Evolutionary conservation across 2,329 filamentous ascomycete genomes (phyloP), one percentile per base, ranked within the genome.

Genomic region (Fusarium lyarnte): DNA sequence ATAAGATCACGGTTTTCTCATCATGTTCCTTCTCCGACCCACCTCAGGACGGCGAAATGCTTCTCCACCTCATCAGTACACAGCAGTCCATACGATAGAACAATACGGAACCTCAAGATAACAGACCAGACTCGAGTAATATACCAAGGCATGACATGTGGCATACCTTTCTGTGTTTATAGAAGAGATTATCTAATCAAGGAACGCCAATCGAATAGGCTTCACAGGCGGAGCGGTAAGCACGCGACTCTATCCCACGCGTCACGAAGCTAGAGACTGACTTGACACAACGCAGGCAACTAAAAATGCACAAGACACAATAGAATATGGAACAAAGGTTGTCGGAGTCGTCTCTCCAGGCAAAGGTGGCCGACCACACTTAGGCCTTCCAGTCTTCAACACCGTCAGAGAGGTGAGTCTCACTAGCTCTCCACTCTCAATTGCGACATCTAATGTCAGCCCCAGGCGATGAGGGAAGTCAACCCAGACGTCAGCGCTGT

Each of bases 261-360:
- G 42, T 38, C 29, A 16, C 16, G 29, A 19, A 46, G 31, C 35
- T n/a, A 6, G 10, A 41, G 25, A 42, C 61, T 66, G 27, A 66
- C 63, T 19, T 23, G 17, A 8, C 6, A 33, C 17, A 5, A 14
- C 11, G 5, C 25, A 83, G 82, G 82, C 82, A 7, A 83, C 82
- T 0, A 63, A 75, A 9, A 84, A 83, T 62, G 81, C 82, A 0
- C 76, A 75, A 53, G 80, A 83, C 23, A 83, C 82, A 0, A 81
- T 84, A 39, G 78, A 65, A 2, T 84, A 83, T 55, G 82, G 82
- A 11, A 84, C 81, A 3, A 78, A 78, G 0, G 73, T 84, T 11
- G 80, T 83, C 1, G 82, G 82, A 4, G 82, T 82, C 16, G 81
- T 83, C 6, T 83, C 81, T 1, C 81, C 81, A 0, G 80, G 78